Percentiles rank a stretch among this genome's conserved stretches.
Conservation (phyloP, 805 yeast species). For the Peterozyma toletana region DNA sequence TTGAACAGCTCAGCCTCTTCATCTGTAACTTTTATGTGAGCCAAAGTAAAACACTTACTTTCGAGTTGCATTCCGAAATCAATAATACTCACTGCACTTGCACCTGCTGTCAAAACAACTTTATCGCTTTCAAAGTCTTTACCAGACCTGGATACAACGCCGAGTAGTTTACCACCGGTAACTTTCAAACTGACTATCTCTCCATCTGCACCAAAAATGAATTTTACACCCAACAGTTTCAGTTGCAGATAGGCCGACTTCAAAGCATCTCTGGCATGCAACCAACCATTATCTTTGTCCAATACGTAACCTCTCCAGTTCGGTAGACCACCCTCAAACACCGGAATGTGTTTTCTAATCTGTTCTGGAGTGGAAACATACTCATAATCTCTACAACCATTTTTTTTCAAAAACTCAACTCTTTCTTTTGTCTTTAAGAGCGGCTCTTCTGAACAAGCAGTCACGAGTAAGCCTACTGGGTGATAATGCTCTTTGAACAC, state of each 20-base stretch:
- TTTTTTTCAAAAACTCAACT: background rate
- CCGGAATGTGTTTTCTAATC: slow-evolving; percentile 9
- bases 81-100: slow-evolving; percentile 18
- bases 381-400: slow-evolving; percentile 6
- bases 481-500: slow-evolving; percentile 20
- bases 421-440: slow-evolving; percentile 7
- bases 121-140: slow-evolving; percentile 4
- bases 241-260: slow-evolving; percentile 15
- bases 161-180: background rate
- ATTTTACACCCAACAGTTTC: slow-evolving; percentile 21
- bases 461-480: slow-evolving; percentile 17
- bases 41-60: slow-evolving; percentile 16
- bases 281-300: slow-evolving; percentile 20
- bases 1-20: slow-evolving; percentile 13
- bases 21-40: slow-evolving; percentile 12
- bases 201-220: no score
- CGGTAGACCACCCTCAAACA: slow-evolving; percentile 7
- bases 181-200: slow-evolving; percentile 8
- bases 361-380: slow-evolving; percentile 7
- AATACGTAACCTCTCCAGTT: slow-evolving; percentile 10
- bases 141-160: slow-evolving; percentile 2
- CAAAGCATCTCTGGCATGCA: slow-evolving; percentile 21
- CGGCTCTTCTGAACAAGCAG: slow-evolving; percentile 10
- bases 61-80: slow-evolving; percentile 13
- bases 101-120: slow-evolving; percentile 24